A percentile compares a stretch with the other conserved stretches of the same genome.
Conservation (phyloP, 2,329 filamentous ascomycete genomes). For the Aspergillus persii region DNA sequence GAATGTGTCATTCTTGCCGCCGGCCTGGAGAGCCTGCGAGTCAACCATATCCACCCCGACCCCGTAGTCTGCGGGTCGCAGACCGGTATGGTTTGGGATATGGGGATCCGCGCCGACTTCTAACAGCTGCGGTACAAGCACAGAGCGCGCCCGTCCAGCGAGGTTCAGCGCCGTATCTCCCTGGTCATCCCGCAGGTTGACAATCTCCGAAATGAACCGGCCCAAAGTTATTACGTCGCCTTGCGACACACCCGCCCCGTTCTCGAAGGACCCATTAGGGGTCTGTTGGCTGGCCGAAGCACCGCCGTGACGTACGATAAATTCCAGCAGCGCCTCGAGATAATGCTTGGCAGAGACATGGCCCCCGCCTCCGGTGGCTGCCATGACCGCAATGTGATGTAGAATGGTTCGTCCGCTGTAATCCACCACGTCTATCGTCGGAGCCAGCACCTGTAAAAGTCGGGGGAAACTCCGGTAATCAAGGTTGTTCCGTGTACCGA, state of each 20-base stretch:
- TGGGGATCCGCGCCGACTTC: slow-evolving; percentile 94
- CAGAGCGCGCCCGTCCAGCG: slow-evolving; percentile 89
- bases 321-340: slow-evolving; percentile 88
- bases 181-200: slow-evolving; percentile 89
- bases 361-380: slow-evolving; percentile 88
- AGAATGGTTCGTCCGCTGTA: slow-evolving; percentile 86
- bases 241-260: slow-evolving; percentile 27
- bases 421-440: slow-evolving; percentile 87
- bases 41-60: slow-evolving; percentile 68
- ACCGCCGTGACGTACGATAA: slow-evolving; percentile 83
- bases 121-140: slow-evolving; percentile 92
- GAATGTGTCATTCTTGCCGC: slow-evolving; percentile 43
- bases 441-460: slow-evolving; percentile 80
- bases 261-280: slow-evolving; percentile 27
- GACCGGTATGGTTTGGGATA: slow-evolving; percentile 83
- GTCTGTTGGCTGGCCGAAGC: slow-evolving; percentile 55
- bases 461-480: slow-evolving; percentile 89
- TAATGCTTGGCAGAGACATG: slow-evolving; percentile 88
- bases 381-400: slow-evolving; percentile 94
- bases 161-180: slow-evolving; percentile 95
- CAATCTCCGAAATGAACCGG: slow-evolving; percentile 94
- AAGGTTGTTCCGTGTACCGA: slow-evolving; percentile 89
- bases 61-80: slow-evolving; percentile 90
- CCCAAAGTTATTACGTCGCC: slow-evolving; percentile 77
- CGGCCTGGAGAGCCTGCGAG: slow-evolving; percentile 47